A percentile compares a stretch with the other conserved stretches of the same genome.
Conservation (phyloP, 768 basidiomycete species). For the Russula brevipes region DNA sequence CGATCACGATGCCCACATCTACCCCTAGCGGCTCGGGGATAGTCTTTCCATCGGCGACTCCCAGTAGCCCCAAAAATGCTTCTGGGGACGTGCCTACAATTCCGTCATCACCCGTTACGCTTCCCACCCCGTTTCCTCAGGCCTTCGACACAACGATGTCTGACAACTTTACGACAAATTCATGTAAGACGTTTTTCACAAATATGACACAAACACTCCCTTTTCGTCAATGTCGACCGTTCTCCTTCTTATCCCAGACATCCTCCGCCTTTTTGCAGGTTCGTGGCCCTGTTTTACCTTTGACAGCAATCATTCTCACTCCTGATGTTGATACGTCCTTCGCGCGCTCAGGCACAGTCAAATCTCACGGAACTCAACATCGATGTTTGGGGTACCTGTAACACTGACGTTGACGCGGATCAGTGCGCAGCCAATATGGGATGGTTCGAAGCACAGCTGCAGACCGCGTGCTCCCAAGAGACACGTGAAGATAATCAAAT, state of each 20-base stretch:
- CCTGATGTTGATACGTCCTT: slow-evolving; percentile 19
- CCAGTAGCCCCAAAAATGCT: slow-evolving; percentile 27
- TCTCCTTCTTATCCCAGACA: slow-evolving; percentile 57
- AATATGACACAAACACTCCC: slow-evolving; percentile 62
- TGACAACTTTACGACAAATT: slow-evolving; percentile 57
- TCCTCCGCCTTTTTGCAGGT: slow-evolving; percentile 56
- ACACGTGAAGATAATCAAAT: slow-evolving; percentile 46
- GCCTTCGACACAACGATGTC: slow-evolving; percentile 60
- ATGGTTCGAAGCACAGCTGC: slow-evolving; percentile 50
- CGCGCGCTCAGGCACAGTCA: slow-evolving; percentile 50
- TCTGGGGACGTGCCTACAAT: slow-evolving; percentile 38
- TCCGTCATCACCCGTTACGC: slow-evolving; percentile 39
- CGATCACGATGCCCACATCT: neutral
- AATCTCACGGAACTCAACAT: slow-evolving; percentile 60
- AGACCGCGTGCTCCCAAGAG: slow-evolving; percentile 52
- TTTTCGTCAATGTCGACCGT: slow-evolving; percentile 72
- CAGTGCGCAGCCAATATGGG: slow-evolving; percentile 66
- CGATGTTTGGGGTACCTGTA: slow-evolving; percentile 77
- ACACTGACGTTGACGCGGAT: slow-evolving; percentile 44
- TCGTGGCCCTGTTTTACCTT: slow-evolving; percentile 26
- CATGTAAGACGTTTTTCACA: slow-evolving; percentile 65
- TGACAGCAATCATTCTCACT: slow-evolving; percentile 1
- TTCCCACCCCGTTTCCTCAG: slow-evolving; percentile 77
- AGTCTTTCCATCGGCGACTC: slow-evolving; percentile 24
- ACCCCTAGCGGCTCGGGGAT: neutral